These are phyloP conservation scores for Backusella mclennaniae DNA, from an alignment of 192 early-diverging fungal genomes.

Conservation along the genomic window DNA sequence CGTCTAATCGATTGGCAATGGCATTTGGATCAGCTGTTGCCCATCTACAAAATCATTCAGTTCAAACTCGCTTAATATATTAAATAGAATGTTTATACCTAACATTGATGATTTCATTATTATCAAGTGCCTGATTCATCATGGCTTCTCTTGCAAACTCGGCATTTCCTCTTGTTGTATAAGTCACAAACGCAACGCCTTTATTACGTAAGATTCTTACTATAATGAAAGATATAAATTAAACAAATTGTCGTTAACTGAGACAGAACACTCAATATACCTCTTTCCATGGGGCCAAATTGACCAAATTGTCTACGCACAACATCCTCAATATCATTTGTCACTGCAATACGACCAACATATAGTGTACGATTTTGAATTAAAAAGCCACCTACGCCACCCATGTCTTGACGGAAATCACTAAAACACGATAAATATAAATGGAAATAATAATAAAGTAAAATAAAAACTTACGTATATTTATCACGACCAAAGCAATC, in stretches of 20 bases:
- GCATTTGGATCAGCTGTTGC: constrained; percentile 52
- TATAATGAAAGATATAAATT: constrained; percentile 29
- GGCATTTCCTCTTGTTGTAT: constrained; percentile 63
- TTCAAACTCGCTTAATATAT: no score
- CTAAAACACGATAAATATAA: constrained; percentile 5
- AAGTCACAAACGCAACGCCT: constrained; percentile 83
- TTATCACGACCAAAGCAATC: constrained; percentile 85
- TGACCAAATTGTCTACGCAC: constrained; percentile 66
- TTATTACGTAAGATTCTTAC: constrained; percentile 69
- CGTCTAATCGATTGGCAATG: constrained; percentile 20
- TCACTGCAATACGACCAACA: constrained; percentile 56
- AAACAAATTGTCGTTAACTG: not conserved
- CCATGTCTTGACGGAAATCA: constrained; percentile 57
- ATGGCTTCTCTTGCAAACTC: constrained; percentile 93
- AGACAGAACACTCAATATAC: not conserved
- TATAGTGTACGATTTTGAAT: constrained; percentile 74
- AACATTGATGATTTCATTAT: constrained; percentile 62
- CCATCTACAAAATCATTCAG: constrained; percentile 58
- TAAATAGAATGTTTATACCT: constrained; percentile 11
- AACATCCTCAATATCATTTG: constrained; percentile 44
- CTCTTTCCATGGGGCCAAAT: constrained; percentile 76
- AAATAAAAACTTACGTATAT: constrained; percentile 35
- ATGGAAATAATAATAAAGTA: constrained; percentile 8
- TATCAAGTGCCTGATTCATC: constrained; percentile 76
- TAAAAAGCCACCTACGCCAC: constrained; percentile 79